Conservation (phyloP, 108 stramenopile species). For the Phaeodactylum tricornutum region DNA sequence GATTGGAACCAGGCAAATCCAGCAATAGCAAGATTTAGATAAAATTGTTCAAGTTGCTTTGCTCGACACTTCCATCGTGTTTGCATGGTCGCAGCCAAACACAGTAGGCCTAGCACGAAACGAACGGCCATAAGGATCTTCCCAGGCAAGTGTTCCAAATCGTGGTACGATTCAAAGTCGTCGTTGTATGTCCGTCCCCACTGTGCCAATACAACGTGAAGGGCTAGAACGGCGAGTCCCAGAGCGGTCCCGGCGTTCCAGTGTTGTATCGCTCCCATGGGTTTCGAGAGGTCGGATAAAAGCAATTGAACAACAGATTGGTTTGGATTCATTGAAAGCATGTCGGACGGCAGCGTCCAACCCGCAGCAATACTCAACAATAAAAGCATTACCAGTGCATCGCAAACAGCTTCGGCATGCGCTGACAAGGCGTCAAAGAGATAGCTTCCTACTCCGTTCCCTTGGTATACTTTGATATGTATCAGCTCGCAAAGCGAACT, state of each 20-base stretch:
- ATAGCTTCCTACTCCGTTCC: slow-evolving; percentile 65
- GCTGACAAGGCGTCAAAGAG: slow-evolving; percentile 55
- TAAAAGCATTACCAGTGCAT: slow-evolving; percentile 61
- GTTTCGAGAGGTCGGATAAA: slow-evolving; percentile 48
- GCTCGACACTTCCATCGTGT: slow-evolving; percentile 43
- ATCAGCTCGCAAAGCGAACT: slow-evolving; percentile 54
- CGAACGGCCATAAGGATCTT: slow-evolving; percentile 61
- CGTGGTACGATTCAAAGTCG: slow-evolving; percentile 83
- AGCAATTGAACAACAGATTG: slow-evolving; percentile 22
- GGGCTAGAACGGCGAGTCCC: slow-evolving; percentile 24
- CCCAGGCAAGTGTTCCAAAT: slow-evolving; percentile 73
- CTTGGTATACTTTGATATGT: slow-evolving; percentile 45
- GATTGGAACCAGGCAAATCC: slow-evolving; percentile 65
- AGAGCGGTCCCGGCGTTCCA: slow-evolving; percentile 32
- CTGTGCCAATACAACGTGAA: slow-evolving; percentile 60
- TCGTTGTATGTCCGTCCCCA: slow-evolving; percentile 79
- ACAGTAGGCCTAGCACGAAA: slow-evolving; percentile 43
- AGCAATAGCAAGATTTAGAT: slow-evolving; percentile 49
- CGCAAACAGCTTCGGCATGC: slow-evolving; percentile 73
- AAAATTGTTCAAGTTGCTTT: slow-evolving; percentile 48
- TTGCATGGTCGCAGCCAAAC: slow-evolving; percentile 41
- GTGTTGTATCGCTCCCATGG: slow-evolving; percentile 35
- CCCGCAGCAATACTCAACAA: slow-evolving; percentile 62
- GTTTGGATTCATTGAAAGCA: slow-evolving; percentile 26
- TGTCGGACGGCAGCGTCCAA: slow-evolving; percentile 78